phyloP scores from a whole-genome alignment of 768 basidiomycete species.

The Suillus cothurnatus region DNA sequence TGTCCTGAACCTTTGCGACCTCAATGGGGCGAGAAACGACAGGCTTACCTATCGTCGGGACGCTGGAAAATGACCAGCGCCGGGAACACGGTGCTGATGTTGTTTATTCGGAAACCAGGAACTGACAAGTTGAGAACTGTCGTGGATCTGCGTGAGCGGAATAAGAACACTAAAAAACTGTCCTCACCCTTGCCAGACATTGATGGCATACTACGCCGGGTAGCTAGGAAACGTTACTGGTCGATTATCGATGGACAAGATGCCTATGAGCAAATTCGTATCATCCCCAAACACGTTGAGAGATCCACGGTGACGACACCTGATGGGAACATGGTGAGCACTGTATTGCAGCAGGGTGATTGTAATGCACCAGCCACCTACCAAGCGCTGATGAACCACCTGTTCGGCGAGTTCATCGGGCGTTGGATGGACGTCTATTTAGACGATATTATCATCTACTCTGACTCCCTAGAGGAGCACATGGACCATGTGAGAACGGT shows the following conservation, averaged over 20 bases:
- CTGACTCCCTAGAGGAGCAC: slow-evolving; percentile 30
- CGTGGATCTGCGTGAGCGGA: slow-evolving; percentile 37
- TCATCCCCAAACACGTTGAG: slow-evolving; percentile 30
- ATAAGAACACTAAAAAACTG: slow-evolving; percentile 44
- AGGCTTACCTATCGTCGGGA: slow-evolving; percentile 28
- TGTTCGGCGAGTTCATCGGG: slow-evolving; percentile 13
- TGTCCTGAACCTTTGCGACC: neutral
- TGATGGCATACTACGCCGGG: slow-evolving; percentile 38
- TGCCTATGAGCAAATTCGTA: slow-evolving; percentile 45
- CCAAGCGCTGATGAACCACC: slow-evolving; percentile 46
- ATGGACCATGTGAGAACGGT: slow-evolving; percentile 25
- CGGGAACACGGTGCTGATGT: slow-evolving; percentile 19
- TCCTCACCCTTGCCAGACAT: slow-evolving; percentile 45
- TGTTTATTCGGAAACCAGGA: slow-evolving; percentile 20
- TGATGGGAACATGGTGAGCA: slow-evolving; percentile 31
- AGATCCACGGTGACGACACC: slow-evolving; percentile 28
- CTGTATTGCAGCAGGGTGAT: slow-evolving; percentile 33
- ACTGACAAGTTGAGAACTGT: slow-evolving; percentile 37
- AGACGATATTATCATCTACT: neutral
- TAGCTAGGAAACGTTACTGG: slow-evolving; percentile 31
- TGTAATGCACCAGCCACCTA: slow-evolving; percentile 40
- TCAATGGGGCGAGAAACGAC: neutral
- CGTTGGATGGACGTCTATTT: slow-evolving; percentile 7
- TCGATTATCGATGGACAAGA: slow-evolving; percentile 45
- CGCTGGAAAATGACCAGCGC: slow-evolving; percentile 37